Percentiles rank a stretch among this genome's conserved stretches.
Conservation (phyloP, 75 land plant genomes). For the Larix kaempferi region DNA sequence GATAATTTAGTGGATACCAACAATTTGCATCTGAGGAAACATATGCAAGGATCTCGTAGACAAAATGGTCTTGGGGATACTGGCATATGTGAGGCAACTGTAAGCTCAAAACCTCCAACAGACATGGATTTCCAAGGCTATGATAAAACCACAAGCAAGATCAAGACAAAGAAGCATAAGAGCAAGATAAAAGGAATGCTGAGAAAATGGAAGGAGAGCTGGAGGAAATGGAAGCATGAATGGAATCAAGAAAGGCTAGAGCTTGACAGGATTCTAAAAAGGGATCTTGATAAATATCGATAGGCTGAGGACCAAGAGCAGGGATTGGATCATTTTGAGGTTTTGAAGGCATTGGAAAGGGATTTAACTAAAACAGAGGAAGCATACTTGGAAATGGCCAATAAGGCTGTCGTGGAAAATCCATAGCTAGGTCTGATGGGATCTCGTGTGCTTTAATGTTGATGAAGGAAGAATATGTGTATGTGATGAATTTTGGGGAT, state of each 20-base stretch:
- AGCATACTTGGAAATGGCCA: conserved; percentile 67
- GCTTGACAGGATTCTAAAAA: conserved; percentile 42
- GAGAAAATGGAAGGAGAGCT: conserved; percentile 34
- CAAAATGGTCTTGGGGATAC: not conserved
- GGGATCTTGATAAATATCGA: conserved; percentile 18
- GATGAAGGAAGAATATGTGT: conserved; percentile 95
- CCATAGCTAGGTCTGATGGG: conserved; percentile 92
- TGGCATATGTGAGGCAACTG: not conserved
- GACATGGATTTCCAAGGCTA: not conserved
- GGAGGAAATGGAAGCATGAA: conserved; percentile 50
- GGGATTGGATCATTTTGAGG: conserved; percentile 42
- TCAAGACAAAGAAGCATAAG: not conserved
- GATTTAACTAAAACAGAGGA: conserved; percentile 62
- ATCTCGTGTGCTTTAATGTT: conserved; percentile 92
- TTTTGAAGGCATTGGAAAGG: conserved; percentile 49
- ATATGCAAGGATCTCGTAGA: not conserved
- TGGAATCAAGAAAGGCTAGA: conserved; percentile 50
- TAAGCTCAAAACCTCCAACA: not conserved
- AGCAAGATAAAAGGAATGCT: not conserved
- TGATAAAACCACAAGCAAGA: not conserved
- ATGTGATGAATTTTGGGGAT: conserved; percentile 92
- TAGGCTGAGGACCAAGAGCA: conserved; percentile 4
- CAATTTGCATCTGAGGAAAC: not conserved
- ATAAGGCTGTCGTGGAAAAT: conserved; percentile 62
- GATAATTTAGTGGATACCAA: not conserved